Percentiles rank a stretch among this genome's conserved stretches.
phyloP scores from a whole-genome alignment of 129 eudicot genomes.

The Erigeron canadensis region DNA sequence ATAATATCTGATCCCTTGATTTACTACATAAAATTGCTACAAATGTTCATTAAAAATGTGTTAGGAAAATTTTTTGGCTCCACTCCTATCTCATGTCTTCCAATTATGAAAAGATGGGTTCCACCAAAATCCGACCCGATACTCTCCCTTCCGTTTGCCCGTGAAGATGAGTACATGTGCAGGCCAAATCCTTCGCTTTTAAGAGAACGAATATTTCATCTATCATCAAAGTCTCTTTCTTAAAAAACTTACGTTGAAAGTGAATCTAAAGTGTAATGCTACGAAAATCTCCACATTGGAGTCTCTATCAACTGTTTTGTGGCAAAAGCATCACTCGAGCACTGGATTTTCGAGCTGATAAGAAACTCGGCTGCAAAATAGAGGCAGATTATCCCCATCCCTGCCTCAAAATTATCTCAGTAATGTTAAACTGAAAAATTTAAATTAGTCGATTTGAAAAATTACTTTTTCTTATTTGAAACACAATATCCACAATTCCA shows the following conservation, averaged over 20 bases:
- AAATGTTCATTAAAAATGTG: too few species aligned
- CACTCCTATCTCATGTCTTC: slow-evolving; percentile 36
- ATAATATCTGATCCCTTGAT: too few species aligned
- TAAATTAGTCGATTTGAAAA: too few species aligned
- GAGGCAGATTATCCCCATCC: slow-evolving; percentile 52
- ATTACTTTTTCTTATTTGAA: too few species aligned
- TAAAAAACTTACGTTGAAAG: slow-evolving; percentile 49
- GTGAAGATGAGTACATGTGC: slow-evolving; percentile 42
- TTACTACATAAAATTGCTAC: too few species aligned
- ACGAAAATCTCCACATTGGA: slow-evolving; percentile 49
- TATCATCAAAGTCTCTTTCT: slow-evolving; percentile 37
- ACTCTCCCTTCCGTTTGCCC: slow-evolving; percentile 45
- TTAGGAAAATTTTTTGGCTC: background rate
- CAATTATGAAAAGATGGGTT: slow-evolving; percentile 47
- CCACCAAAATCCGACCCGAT: slow-evolving; percentile 48
- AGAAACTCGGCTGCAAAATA: slow-evolving; percentile 35
- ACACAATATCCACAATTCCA: too few species aligned
- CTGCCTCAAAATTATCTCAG: slow-evolving; percentile 52
- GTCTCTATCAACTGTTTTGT: slow-evolving; percentile 43
- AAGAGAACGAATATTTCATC: slow-evolving; percentile 55
- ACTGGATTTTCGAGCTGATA: slow-evolving; percentile 24
- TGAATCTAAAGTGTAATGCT: slow-evolving; percentile 31
- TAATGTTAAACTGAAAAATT: background rate
- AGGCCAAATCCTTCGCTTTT: slow-evolving; percentile 33
- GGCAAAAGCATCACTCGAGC: slow-evolving; percentile 55